Evolutionary conservation across 108 stramenopile species (phyloP), one percentile per base, ranked within the genome.

Genomic region (Cyclotella sp.): DNA sequence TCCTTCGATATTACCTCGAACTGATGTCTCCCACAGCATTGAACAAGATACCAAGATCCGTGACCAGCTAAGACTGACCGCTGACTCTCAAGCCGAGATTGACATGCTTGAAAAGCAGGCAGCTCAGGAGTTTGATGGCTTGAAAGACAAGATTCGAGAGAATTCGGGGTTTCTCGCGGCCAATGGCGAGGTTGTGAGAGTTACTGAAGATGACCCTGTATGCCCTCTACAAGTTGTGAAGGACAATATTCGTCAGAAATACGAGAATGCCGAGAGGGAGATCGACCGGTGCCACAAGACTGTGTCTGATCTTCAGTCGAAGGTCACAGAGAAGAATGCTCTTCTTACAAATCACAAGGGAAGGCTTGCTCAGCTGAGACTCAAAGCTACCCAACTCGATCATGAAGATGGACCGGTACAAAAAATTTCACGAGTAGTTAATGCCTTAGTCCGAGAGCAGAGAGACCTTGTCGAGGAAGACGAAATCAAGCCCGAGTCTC

Each of bases 61-160:
- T 11, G 71, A 84, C 11, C 61, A 87, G 65, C 87, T 96, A 14
- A 83, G 92, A 9, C 57, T 76, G 22, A 74, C 75, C 0, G 69
- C 84, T 14, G 91, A 94, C 22, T 58, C 81, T 22, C 95, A 91
- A 78, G 81, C 82, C 67, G 84, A 90, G 28, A 85, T 96, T 45
- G 68, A 75, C 24, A 86, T 92, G 70, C 68, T 93, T 61, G 84
- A 87, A 42, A 82, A 84, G 46, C 90, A 93, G 64, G 80, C 76
- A 46, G 30, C 63, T 12, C 81, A 78, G 29, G 90, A 92, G 42
- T 67, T 71, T 24, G 78, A 80, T 19, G 67, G 54, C 27, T 53
- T 77, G 24, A 63, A 66, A 18, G 79, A 82, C 14, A 77, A 85
- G 53, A 55, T 76, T 19, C 52, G 66, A 11, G 77, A 78, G 24